Evolutionary conservation across 2,329 filamentous ascomycete genomes (phyloP).

Genomic region (Nemania sp.): DNA sequence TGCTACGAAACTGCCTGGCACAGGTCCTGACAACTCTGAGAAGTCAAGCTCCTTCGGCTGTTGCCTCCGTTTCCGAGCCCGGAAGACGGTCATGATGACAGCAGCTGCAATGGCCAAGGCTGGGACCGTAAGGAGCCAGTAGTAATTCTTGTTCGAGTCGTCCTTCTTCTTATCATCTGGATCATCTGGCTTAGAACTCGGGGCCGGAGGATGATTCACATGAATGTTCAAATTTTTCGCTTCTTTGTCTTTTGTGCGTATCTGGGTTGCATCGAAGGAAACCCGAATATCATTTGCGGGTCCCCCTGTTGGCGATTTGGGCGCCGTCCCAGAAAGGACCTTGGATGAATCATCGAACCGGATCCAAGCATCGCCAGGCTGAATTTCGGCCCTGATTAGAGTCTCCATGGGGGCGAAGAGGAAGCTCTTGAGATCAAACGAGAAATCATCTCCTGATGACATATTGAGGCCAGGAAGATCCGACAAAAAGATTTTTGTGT

Average conservation of each 20-base stretch:
- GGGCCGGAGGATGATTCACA: constrained; percentile 14
- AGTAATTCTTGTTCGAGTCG: constrained; percentile 29
- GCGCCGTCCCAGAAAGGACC: constrained; percentile 35
- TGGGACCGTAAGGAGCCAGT: constrained; percentile 38
- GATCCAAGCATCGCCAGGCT: constrained; percentile 39
- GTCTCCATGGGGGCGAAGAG: constrained; percentile 34
- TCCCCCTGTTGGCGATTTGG: constrained; percentile 11
- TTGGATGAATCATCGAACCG: constrained; percentile 34
- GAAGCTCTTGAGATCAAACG: constrained; percentile 38
- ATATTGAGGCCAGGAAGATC: constrained; percentile 37
- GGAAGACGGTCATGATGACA: constrained; percentile 31
- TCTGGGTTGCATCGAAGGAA: constrained; percentile 33
- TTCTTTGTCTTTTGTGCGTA: constrained; percentile 29
- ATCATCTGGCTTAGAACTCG: constrained; percentile 20
- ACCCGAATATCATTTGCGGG: constrained; percentile 20
- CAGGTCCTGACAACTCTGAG: constrained; percentile 36
- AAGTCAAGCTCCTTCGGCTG: constrained; percentile 25
- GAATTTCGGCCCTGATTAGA: constrained; percentile 29
- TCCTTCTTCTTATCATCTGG: constrained; percentile 7
- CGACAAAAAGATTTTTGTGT: constrained; percentile 32
- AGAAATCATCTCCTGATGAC: constrained; percentile 35
- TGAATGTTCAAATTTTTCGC: constrained; percentile 32
- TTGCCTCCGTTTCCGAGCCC: constrained; percentile 31
- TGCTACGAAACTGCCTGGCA: constrained; percentile 36
- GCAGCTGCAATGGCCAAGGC: constrained; percentile 28